These are phyloP conservation scores for Chimonanthus salicifolius DNA, from an alignment of 164 flowering plant species.

Conservation along the genomic window DNA sequence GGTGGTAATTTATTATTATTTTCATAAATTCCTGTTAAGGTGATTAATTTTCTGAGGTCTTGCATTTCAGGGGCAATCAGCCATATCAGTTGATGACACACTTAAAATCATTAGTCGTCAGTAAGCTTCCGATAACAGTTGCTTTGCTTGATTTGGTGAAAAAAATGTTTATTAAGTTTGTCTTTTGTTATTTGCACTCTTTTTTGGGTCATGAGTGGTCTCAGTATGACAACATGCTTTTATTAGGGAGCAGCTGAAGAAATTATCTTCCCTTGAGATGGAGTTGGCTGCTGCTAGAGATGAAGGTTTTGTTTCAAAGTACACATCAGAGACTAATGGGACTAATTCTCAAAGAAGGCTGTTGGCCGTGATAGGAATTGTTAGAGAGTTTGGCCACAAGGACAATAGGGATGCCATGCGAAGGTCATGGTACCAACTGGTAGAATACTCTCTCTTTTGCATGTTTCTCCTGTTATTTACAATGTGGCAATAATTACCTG, in stretches of 20 bases:
- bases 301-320: constrained; percentile 69
- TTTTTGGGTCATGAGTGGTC: background rate
- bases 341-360: constrained; percentile 40
- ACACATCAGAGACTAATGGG: constrained; percentile 27
- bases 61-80: constrained; percentile 64
- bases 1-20: no score
- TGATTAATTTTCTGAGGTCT: background rate
- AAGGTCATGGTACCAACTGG: constrained; percentile 89
- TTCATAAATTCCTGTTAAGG: background rate
- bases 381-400: constrained; percentile 64
- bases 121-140: constrained; percentile 26
- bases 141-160: background rate
- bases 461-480: constrained; percentile 2
- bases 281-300: constrained; percentile 69
- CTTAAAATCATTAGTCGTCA: constrained; percentile 73
- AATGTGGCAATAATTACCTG: background rate
- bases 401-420: constrained; percentile 82
- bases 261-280: constrained; percentile 63
- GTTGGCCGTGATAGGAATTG: constrained; percentile 66
- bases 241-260: constrained; percentile 78
- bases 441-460: constrained; percentile 17
- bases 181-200: no score
- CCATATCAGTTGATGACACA: constrained; percentile 86
- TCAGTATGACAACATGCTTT: background rate
- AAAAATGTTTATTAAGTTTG: no score